phyloP scores from a whole-genome alignment of 2,329 filamentous ascomycete species.

The Venturia nashicola region DNA sequence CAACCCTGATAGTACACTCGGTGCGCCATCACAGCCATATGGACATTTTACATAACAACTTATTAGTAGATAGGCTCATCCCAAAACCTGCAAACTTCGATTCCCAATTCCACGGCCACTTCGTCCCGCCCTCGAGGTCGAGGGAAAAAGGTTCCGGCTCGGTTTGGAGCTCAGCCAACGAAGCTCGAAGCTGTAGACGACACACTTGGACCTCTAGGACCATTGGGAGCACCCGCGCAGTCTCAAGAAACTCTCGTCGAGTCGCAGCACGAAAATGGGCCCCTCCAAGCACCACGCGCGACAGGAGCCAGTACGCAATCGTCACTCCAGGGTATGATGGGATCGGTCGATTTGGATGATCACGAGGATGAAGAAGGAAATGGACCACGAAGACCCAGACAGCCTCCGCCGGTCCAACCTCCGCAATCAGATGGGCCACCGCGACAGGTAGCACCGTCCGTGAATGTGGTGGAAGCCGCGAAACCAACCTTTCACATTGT shows the following conservation, averaged over 20 bases:
- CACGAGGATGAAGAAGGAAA: constrained; percentile 37
- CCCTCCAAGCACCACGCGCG: neutral
- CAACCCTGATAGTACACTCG: constrained; percentile 18
- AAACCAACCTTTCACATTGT: constrained; percentile 84
- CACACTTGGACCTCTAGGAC: constrained; percentile 66
- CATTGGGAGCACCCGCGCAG: constrained; percentile 40
- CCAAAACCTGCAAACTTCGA: neutral
- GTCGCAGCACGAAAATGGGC: neutral
- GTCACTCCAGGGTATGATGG: constrained; percentile 39
- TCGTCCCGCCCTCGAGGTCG: neutral
- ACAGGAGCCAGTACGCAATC: constrained; percentile 16
- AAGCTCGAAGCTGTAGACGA: constrained; percentile 66
- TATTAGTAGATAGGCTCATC: neutral
- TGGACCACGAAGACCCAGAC: constrained; percentile 36
- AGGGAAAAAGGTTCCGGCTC: neutral
- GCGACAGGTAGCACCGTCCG: constrained; percentile 56
- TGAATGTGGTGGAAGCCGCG: constrained; percentile 84
- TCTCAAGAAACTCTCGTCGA: constrained; percentile 12
- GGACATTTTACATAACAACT: neutral
- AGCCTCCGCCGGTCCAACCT: constrained; percentile 51
- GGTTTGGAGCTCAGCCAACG: constrained; percentile 50
- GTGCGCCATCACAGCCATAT: constrained; percentile 12
- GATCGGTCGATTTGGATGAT: constrained; percentile 63
- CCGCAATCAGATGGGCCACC: constrained; percentile 21
- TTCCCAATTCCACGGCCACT: neutral